Evolutionary conservation across 495 filamentous ascomycete genomes (phyloP).

Genomic region (Podospora didyma): DNA sequence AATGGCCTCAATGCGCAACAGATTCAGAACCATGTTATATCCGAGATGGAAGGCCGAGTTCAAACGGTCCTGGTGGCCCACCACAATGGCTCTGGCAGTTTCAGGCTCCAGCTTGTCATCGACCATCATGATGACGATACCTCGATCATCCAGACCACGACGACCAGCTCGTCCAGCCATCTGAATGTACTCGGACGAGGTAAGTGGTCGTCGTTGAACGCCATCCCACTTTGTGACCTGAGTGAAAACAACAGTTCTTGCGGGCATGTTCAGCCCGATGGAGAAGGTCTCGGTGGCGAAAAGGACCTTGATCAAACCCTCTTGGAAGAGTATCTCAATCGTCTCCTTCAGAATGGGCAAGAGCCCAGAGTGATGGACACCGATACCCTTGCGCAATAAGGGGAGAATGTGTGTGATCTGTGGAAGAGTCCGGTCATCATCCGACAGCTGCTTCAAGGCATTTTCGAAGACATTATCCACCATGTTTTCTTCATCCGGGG

Average conservation of each 20-base stretch:
- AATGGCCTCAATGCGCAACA: constrained; percentile 92
- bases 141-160: constrained; percentile 93
- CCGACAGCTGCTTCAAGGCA: constrained; percentile 82
- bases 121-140: constrained; percentile 99
- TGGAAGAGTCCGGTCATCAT: constrained; percentile 80
- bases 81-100: constrained; percentile 87
- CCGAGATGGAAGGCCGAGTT: constrained; percentile 97
- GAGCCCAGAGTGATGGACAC: constrained; percentile 94
- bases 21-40: constrained; percentile 99
- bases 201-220: constrained; percentile 73
- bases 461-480: constrained; percentile 89
- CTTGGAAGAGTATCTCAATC: constrained; percentile 98
- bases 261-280: constrained; percentile 98
- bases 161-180: constrained; percentile 97
- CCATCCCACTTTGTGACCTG: constrained; percentile 95
- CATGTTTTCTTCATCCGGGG: constrained; percentile 93
- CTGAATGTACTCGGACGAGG: constrained; percentile 94
- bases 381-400: constrained; percentile 84
- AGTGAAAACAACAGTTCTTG: constrained; percentile 97
- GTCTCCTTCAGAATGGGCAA: constrained; percentile 97
- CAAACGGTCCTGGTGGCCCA: constrained; percentile 90
- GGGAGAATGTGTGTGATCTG: constrained; percentile 92
- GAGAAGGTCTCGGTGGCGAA: constrained; percentile 99
- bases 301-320: constrained; percentile 93
- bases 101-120: constrained; percentile 95